Base-by-base conservation (phyloP, 805 yeast genomes). In the Candida ponderosae region DNA sequence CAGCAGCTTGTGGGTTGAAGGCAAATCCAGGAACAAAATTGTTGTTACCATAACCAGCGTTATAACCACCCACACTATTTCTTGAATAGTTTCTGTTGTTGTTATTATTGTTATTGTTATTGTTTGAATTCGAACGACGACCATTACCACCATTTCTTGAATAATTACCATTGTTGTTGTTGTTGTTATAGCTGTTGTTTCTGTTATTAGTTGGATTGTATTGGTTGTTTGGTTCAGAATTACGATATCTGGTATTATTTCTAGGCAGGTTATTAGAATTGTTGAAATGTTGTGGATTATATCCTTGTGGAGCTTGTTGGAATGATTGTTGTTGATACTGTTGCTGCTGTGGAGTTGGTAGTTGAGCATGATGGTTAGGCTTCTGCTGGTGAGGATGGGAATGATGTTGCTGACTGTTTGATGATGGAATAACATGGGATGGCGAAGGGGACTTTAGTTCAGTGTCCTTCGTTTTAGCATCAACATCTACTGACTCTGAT, bases 201-300 rank as follows among this genome's bases (percentile, higher is more conserved):
- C 16, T 32, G n/a, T 11, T 33, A 30, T 26, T 31, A 27, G 32
- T 33, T 33, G n/a, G 17, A 9, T 21, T 39, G 19, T 34, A 37
- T 17, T 33, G 28, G 10, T 28, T 17, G 31, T 36, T 41, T 15
- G 51, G 45, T 20, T 48, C 50, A 32, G 54, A 48, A 32, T 45
- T 45, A 41, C 54, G 43, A 31, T 44, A 48, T n/a, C 20, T 38
- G 41, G 31, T 17, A 34, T 15, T 26, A 34, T 28, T 37, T 42
- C 20, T 33, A 30, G 19, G n/a, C n/a, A n/a, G n/a, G n/a, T n/a
- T n/a, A n/a, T n/a, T n/a, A n/a, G n/a, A n/a, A n/a, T n/a, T n/a
- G n/a, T n/a, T n/a, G n/a, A n/a, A n/a, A n/a, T n/a, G n/a, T n/a
- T n/a, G n/a, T n/a, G n/a, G n/a, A n/a, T 27, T 34, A 29, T 32